phyloP scores from a whole-genome alignment of 139 green algal species.

The Penium margaritaceum region DNA sequence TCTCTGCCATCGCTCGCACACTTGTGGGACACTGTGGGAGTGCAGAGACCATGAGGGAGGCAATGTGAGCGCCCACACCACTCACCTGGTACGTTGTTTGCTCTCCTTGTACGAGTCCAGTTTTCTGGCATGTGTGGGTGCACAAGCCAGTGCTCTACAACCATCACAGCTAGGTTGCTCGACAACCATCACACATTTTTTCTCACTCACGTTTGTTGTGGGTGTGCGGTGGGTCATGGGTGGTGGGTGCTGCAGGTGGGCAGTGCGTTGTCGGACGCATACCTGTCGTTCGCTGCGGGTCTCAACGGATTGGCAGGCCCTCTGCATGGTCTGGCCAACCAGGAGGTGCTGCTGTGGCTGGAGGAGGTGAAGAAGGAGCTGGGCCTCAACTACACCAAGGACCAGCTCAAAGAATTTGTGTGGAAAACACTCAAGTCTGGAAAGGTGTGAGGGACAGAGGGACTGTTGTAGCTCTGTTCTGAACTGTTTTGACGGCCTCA shows the following conservation, averaged over 20 bases:
- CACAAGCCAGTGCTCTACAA: too few species aligned
- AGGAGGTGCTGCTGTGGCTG: slow-evolving; percentile 88
- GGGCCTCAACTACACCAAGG: slow-evolving; percentile 68
- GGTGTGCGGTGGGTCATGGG: too few species aligned
- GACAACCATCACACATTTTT: too few species aligned
- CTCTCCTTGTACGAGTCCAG: too few species aligned
- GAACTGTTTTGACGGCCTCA: too few species aligned
- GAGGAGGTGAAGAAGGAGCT: slow-evolving; percentile 64
- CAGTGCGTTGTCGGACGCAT: slow-evolving; percentile 84
- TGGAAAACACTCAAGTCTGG: slow-evolving; percentile 77
- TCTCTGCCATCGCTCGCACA: too few species aligned
- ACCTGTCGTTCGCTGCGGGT: slow-evolving; percentile 83
- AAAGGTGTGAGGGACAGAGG: too few species aligned
- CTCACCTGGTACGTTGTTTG: slow-evolving; percentile 56
- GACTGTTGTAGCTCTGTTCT: too few species aligned
- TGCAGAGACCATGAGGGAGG: slow-evolving; percentile 64
- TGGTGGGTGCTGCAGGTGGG: too few species aligned
- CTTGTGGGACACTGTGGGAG: not conserved
- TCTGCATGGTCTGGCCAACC: slow-evolving; percentile 93
- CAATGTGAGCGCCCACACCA: slow-evolving; percentile 88
- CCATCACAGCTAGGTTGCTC: too few species aligned
- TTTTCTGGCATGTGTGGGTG: too few species aligned
- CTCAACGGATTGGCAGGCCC: slow-evolving; percentile 90
- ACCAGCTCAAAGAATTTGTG: slow-evolving; percentile 76
- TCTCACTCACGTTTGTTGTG: too few species aligned